phyloP scores from a whole-genome alignment of 371 early-diverging fungal genomes.

The Saksenaea oblongispora region DNA sequence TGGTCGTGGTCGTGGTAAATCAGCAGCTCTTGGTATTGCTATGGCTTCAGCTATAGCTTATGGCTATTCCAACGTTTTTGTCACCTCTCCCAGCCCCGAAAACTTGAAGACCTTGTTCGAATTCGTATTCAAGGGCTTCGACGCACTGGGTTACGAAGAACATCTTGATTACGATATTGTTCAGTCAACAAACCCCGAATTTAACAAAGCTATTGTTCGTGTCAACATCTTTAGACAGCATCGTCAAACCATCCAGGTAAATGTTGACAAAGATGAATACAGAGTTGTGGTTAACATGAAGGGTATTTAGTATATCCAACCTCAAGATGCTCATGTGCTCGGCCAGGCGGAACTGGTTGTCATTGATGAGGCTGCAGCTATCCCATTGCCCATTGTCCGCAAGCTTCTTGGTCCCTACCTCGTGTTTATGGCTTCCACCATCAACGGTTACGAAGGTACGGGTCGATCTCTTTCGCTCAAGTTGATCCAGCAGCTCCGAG shows the following conservation, averaged over 20 bases:
- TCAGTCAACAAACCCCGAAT: constrained; percentile 92
- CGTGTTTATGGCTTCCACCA: constrained; percentile 98
- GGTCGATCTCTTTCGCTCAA: constrained; percentile 97
- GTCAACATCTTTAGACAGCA: constrained; percentile 96
- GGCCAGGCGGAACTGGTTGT: constrained; percentile 97
- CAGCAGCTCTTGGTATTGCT: constrained; percentile 96
- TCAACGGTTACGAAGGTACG: constrained; percentile 99
- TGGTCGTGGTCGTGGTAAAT: constrained; percentile 99
- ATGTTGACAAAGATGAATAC: not conserved
- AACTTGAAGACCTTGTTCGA: constrained; percentile 98
- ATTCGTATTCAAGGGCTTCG: constrained; percentile 97
- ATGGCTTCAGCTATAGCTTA: constrained; percentile 97
- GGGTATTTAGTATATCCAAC: constrained; percentile 83
- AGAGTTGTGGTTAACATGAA: not conserved
- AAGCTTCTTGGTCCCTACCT: constrained; percentile 93
- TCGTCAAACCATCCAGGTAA: constrained; percentile 94
- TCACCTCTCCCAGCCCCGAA: constrained; percentile 97
- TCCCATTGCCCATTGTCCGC: constrained; percentile 93
- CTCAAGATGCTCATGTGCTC: constrained; percentile 89
- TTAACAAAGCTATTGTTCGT: constrained; percentile 93
- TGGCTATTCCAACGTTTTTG: constrained; percentile 98
- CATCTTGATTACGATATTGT: constrained; percentile 98
- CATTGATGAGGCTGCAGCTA: constrained; percentile 99
- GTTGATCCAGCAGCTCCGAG: constrained; percentile 90
- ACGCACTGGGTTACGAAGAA: constrained; percentile 96